phyloP scores from a whole-genome alignment of 345 rosid genomes.

The Salix viminalis region DNA sequence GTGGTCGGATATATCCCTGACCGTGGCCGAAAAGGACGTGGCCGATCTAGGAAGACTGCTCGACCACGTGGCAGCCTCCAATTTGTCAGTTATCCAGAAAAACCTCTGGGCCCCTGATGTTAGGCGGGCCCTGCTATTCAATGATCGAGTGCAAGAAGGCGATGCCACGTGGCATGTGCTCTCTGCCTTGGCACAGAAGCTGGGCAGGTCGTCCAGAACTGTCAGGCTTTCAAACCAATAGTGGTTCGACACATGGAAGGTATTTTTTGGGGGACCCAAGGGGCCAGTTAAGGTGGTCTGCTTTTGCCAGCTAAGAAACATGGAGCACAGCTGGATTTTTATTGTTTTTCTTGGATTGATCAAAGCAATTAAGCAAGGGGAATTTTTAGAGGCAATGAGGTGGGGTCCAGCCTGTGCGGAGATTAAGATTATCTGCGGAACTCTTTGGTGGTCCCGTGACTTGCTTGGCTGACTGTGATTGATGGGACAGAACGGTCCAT shows the following conservation, averaged over 20 bases:
- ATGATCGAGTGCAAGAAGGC: conserved; percentile 44
- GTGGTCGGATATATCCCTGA: conserved; percentile 75
- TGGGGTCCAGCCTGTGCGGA: not conserved
- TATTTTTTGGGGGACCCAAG: not conserved
- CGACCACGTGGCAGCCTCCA: conserved; percentile 68
- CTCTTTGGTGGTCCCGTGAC: not conserved
- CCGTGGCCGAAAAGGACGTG: conserved; percentile 84
- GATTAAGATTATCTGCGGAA: not conserved
- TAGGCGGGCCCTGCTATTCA: conserved; percentile 60
- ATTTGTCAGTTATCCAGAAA: conserved; percentile 59
- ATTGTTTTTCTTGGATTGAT: not conserved
- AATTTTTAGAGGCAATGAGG: not conserved
- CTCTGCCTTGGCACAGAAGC: conserved; percentile 41
- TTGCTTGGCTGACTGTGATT: conserved; percentile 3
- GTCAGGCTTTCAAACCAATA: conserved; percentile 39
- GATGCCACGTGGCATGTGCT: conserved; percentile 92
- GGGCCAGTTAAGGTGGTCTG: conserved; percentile 16
- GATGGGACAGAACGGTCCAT: not conserved
- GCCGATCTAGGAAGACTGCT: conserved; percentile 49
- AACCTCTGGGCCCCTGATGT: conserved; percentile 60
- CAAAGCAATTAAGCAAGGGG: not conserved
- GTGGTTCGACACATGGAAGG: conserved; percentile 18
- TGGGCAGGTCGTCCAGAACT: conserved; percentile 49
- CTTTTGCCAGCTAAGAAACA: not conserved
- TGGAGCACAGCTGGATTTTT: conserved; percentile 52